These are phyloP conservation scores for Acanthamoeba lenticulata DNA, from an alignment of 208 protist species.

Conservation along the genomic window DNA sequence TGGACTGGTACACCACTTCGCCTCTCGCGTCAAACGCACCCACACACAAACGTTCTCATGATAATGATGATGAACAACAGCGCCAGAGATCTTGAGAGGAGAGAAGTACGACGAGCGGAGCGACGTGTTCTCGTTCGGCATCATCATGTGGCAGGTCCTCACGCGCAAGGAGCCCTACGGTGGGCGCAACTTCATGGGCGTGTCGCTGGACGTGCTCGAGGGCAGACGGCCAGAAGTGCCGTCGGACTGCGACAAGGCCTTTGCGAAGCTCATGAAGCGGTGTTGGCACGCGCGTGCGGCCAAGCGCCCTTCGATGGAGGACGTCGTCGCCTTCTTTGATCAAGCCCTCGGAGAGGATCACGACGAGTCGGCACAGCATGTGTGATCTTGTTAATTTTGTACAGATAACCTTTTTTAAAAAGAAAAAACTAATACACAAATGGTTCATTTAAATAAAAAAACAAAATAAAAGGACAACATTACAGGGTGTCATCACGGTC, in stretches of 20 bases:
- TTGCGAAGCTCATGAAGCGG: slow-evolving; percentile 22
- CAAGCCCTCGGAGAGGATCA: not conserved
- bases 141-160: slow-evolving; percentile 8
- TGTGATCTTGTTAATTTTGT: no score
- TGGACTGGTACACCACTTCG: not conserved
- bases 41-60: not conserved
- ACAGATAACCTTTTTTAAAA: no score
- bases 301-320: slow-evolving; percentile 22
- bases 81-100: not conserved
- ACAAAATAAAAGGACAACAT: no score
- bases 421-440: no score
- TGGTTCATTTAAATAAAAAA: no score
- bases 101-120: not conserved
- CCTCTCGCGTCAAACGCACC: not conserved
- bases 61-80: no score
- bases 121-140: not conserved
- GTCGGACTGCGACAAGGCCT: not conserved
- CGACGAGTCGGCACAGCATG: no score
- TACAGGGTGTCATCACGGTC: no score
- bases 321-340: slow-evolving; percentile 13
- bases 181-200: slow-evolving; percentile 18
- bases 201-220: slow-evolving; percentile 5
- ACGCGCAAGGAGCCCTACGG: not conserved
- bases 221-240: not conserved
- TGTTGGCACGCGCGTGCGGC: not conserved